phyloP scores from a whole-genome alignment of 169 alveolate species.

The Plasmodium gonderi region DNA sequence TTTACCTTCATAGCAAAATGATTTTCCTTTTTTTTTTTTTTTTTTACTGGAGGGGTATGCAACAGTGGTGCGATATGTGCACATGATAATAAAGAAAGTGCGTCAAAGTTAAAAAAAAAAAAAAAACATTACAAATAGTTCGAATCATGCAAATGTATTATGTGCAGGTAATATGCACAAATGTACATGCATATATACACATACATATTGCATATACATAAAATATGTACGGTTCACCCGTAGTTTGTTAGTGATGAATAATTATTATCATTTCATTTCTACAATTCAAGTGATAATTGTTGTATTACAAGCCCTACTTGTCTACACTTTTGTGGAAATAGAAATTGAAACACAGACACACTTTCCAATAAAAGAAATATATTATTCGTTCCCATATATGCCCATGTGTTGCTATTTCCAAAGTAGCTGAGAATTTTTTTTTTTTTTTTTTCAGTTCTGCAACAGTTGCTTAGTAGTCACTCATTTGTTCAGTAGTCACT shows the following conservation, averaged over 20 bases:
- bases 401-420: neutral
- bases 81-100: neutral
- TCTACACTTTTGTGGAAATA: neutral
- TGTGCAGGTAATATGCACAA: neutral
- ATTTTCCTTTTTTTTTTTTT: neutral
- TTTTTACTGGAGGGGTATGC: neutral
- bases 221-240: no score
- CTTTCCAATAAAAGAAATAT: neutral
- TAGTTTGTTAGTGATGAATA: no score
- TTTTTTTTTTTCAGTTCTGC: no score
- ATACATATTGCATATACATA: neutral
- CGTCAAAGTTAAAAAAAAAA: neutral
- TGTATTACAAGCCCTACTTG: neutral
- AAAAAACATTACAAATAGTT: neutral
- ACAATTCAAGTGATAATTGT: neutral
- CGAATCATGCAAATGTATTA: neutral
- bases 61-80: conserved; percentile 20
- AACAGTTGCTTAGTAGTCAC: no score
- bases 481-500: no score
- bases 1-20: neutral
- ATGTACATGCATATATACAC: neutral
- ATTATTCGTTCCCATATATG: neutral
- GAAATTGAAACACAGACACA: neutral
- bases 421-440: neutral
- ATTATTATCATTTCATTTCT: neutral